These are phyloP conservation scores for Schrenkiella parvula DNA, from an alignment of 345 rosid species.

Conservation along the genomic window DNA sequence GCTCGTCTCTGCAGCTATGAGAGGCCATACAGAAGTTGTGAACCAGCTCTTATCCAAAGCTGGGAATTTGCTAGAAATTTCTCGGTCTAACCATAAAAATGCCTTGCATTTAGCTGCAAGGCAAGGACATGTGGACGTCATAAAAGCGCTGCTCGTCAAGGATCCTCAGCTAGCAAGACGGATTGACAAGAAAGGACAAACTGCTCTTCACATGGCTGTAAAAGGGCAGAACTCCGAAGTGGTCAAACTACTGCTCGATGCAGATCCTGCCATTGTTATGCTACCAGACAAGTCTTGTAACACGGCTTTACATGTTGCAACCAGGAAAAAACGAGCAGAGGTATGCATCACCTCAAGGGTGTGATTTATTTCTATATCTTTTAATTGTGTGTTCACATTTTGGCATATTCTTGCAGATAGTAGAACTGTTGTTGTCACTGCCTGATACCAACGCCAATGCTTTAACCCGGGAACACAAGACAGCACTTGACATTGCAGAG, in stretches of 20 bases:
- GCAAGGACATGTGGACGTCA: conserved; percentile 79
- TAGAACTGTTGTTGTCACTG: conserved; percentile 62
- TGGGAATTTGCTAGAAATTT: conserved; percentile 60
- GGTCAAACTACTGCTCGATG: conserved; percentile 79
- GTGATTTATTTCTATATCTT: neutral
- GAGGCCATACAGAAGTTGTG: conserved; percentile 90
- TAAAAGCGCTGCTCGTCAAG: conserved; percentile 62
- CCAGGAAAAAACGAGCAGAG: conserved; percentile 85
- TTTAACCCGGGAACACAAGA: conserved; percentile 80
- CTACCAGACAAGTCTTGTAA: conserved; percentile 87
- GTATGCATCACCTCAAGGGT: conserved; percentile 34
- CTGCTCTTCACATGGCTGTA: conserved; percentile 95
- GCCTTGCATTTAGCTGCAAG: conserved; percentile 92
- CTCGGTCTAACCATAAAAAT: conserved; percentile 85
- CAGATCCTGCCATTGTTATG: conserved; percentile 97
- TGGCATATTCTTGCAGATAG: conserved; percentile 61
- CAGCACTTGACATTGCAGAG: conserved; percentile 93
- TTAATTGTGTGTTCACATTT: neutral
- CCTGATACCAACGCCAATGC: conserved; percentile 91
- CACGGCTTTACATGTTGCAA: conserved; percentile 93
- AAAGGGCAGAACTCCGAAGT: conserved; percentile 89
- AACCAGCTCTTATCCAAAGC: conserved; percentile 75
- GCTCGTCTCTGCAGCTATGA: conserved; percentile 80
- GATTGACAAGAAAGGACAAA: conserved; percentile 93
- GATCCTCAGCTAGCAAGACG: conserved; percentile 90